phyloP scores from a whole-genome alignment of 2,329 filamentous ascomycete genomes.

The Xylariaceae sp. region DNA sequence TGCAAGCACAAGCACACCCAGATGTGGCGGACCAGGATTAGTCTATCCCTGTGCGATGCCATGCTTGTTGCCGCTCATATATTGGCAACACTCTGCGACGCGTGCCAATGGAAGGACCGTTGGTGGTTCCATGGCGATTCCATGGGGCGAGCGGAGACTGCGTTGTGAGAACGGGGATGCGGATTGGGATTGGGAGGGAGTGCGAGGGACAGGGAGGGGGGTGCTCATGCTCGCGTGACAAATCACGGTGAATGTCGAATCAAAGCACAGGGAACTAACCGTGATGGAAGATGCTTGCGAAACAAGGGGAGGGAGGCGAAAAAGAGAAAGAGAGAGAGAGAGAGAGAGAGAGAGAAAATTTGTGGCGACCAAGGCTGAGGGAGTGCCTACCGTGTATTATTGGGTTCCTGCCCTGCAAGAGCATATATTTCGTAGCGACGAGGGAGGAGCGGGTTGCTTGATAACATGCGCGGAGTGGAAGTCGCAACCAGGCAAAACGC shows the following conservation, averaged over 20 bases:
- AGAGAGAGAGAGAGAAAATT: too few species aligned
- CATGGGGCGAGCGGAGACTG: too few species aligned
- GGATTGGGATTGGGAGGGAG: too few species aligned
- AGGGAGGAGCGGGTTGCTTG: neutral
- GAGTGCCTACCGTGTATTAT: too few species aligned
- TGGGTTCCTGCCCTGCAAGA: neutral
- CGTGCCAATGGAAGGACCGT: neutral
- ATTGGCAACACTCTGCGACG: slow-evolving; percentile 2
- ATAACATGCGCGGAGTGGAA: neutral
- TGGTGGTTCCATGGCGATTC: neutral
- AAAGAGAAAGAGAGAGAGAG: too few species aligned
- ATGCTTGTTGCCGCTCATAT: neutral
- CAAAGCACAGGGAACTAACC: neutral
- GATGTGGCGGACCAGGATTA: neutral
- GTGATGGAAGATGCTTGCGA: neutral
- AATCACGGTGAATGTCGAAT: slow-evolving; percentile 5
- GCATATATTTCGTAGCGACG: neutral
- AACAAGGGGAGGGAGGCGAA: neutral
- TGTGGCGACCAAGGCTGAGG: too few species aligned
- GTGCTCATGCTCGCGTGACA: neutral
- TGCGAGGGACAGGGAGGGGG: neutral
- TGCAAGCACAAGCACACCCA: neutral
- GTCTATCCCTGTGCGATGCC: neutral
- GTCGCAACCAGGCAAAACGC: neutral
- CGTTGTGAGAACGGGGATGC: too few species aligned